These are phyloP conservation scores for Paramecium octaurelia DNA, from an alignment of 73 alveolate species.

Conservation along the genomic window DNA sequence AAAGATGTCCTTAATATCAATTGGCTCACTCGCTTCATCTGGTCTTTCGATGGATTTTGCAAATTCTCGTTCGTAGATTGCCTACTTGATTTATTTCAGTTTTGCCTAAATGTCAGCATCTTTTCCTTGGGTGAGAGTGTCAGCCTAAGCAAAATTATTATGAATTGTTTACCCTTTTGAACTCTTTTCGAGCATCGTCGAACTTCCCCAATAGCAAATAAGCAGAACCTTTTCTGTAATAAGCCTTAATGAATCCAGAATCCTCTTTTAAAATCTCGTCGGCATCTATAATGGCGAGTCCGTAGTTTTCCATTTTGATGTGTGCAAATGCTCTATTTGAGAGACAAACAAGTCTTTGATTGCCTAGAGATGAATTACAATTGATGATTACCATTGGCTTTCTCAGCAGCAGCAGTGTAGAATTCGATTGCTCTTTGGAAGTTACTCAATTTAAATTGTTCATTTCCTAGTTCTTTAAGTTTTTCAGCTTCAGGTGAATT, in stretches of 20 bases:
- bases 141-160: conserved; percentile 34
- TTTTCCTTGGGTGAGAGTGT: conserved; percentile 62
- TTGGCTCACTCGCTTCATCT: conserved; percentile 60
- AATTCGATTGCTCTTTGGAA: conserved; percentile 73
- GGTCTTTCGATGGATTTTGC: conserved; percentile 76
- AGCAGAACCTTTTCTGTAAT: conserved; percentile 95
- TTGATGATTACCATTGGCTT: conserved; percentile 20
- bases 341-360: conserved; percentile 76
- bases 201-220: conserved; percentile 78
- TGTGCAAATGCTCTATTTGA: conserved; percentile 93
- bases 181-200: conserved; percentile 84
- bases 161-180: conserved; percentile 52
- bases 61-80: conserved; percentile 76
- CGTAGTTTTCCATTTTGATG: conserved; percentile 93
- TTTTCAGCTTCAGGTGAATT: conserved; percentile 64
- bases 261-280: conserved; percentile 89
- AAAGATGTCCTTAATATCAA: conserved; percentile 74
- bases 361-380: conserved; percentile 8
- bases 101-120: conserved; percentile 84
- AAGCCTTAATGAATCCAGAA: conserved; percentile 85
- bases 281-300: conserved; percentile 93
- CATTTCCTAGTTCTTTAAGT: conserved; percentile 80
- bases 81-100: conserved; percentile 78
- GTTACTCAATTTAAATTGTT: conserved; percentile 68
- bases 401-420: conserved; percentile 67